Evolutionary conservation across 495 filamentous ascomycete genomes (phyloP), one percentile per base, ranked within the genome.

Genomic region (Chaetomium cochliodes): DNA sequence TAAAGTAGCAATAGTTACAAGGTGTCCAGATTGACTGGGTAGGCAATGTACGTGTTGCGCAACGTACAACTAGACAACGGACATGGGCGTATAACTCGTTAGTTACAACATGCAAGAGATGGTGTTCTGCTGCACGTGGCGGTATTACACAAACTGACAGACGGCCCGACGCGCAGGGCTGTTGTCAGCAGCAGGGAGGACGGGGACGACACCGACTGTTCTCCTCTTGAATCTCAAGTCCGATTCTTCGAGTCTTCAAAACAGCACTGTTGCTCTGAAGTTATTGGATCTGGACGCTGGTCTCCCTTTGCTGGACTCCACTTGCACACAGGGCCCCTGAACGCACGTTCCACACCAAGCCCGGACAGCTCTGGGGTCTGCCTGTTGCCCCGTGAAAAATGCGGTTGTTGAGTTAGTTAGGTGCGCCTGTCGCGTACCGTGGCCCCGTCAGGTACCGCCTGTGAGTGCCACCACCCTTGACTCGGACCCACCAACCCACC

Each of bases 301-400:
- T 58, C 55, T 51, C 6, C 63, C 39, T 53, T 41, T 64, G 53
- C 28, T 39, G 11, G 49, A n/a, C 56, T 20, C 63, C 63, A 65
- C 56, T 23, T 30, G 8, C 0, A n/a, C 20, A 61, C 22, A 26
- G 46, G 28, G 15, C 56, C 63, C 63, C 62, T 59, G 62, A 51
- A 44, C 47, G 49, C 62, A 58, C 54, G 55, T 50, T 33, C 55
- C 55, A 26, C 20, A 23, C 22, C 49, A 8, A n/a, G 30, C n/a
- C n/a, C n/a, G n/a, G n/a, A n/a, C n/a, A n/a, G 8, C 22, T 33
- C 28, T 37, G 46, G 59, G 59, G 12, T 23, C 5, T 4, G 42
- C 26, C 60, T 69, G 63, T 69, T 69, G 67, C 67, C 67, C 67
- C 54, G 67, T 69, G 67, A 59, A 69, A 69, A 65, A 41, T 53